A percentile compares a stretch with the other conserved stretches of the same genome.
Evolutionary conservation across 2,329 filamentous ascomycete species (phyloP).

Genomic region (Trichoderma sp.): DNA sequence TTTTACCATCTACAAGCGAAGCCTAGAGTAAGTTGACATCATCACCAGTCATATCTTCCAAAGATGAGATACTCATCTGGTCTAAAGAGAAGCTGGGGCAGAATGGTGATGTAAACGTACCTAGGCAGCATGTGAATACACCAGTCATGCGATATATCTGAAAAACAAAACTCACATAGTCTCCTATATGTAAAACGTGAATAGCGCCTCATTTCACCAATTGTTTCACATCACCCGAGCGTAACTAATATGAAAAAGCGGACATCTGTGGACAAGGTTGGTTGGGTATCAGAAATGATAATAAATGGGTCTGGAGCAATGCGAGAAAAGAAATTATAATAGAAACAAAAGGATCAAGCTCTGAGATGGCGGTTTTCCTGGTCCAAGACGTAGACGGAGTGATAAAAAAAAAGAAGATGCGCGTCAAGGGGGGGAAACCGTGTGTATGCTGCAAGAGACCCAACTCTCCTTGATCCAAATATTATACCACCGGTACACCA

Average conservation of each 20-base stretch:
- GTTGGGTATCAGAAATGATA: slow-evolving; percentile 23
- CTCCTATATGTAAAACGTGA: neutral
- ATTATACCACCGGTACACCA: slow-evolving; percentile 29
- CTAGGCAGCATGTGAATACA: neutral
- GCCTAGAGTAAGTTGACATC: neutral
- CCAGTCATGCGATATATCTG: neutral
- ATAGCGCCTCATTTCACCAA: neutral
- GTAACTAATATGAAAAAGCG: neutral
- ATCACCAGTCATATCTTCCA: neutral
- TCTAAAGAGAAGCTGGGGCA: neutral
- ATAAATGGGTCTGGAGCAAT: slow-evolving; percentile 20
- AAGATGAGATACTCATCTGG: neutral
- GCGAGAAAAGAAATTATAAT: neutral
- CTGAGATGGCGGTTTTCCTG: slow-evolving; percentile 10
- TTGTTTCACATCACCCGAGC: neutral
- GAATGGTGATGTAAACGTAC: neutral
- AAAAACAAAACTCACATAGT: neutral
- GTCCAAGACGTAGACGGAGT: slow-evolving; percentile 9
- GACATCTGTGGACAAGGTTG: slow-evolving; percentile 17
- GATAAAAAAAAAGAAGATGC: neutral
- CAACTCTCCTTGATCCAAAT: slow-evolving; percentile 28
- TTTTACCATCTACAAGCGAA: neutral
- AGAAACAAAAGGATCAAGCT: slow-evolving; percentile 2
- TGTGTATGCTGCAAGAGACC: slow-evolving; percentile 20
- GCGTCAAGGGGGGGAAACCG: slow-evolving; percentile 15